Base-by-base conservation (phyloP, 1,284 basidiomycete genomes). In the Trichosporon coremiiforme region DNA sequence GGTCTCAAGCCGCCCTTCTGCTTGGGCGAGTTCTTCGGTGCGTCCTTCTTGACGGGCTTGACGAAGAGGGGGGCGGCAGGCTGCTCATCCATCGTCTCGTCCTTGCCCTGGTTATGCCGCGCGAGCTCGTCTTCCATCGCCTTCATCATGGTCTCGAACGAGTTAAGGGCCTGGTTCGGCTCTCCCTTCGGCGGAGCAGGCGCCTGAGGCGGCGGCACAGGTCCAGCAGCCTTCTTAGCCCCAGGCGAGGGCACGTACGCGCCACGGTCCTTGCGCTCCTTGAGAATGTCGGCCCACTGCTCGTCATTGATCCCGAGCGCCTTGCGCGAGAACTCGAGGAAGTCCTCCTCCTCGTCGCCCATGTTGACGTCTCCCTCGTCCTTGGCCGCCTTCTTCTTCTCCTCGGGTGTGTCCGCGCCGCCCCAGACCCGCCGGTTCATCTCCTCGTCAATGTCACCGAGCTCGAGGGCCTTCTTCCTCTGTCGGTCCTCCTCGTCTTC, bases 101-200 rank as follows among this genome's bases (percentile, higher is more conserved):
- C 65, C n/a, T 41, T 57, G 10, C 41, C 50, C 47, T 62, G 38
- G 65, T 73, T 74, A 22, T 71, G 69, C 35, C 75, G 73, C 64
- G 85, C 85, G 15, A 97, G 86, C 76, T 95, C 92, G 20, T 85
- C 87, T 75, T 98, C 95, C 91, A 98, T 93, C 1, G 93, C 93
- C 77, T 89, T 88, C 95, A 98, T 98, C 50, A 98, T 91, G 7
- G 90, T 88, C 77, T 98, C 95, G 75, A 98, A 98, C 0, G 92
- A 93, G 79, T 94, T 87, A n/a, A 98, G 85, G 65, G 90, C 88
- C 4, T 88, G 87, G 78, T 94, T 85, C 10, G 76, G 75, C 36
- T 66, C 57, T 8, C 64, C 29, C 35, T 66, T 22, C 33, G 17
- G 22, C 25, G 65, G 10, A 9, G 65, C 35, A n/a, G 57, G 22